A percentile compares a stretch with the other conserved stretches of the same genome.
Evolutionary conservation across 257 asterid genomes (phyloP).

Genomic region (Solanum virginianum): DNA sequence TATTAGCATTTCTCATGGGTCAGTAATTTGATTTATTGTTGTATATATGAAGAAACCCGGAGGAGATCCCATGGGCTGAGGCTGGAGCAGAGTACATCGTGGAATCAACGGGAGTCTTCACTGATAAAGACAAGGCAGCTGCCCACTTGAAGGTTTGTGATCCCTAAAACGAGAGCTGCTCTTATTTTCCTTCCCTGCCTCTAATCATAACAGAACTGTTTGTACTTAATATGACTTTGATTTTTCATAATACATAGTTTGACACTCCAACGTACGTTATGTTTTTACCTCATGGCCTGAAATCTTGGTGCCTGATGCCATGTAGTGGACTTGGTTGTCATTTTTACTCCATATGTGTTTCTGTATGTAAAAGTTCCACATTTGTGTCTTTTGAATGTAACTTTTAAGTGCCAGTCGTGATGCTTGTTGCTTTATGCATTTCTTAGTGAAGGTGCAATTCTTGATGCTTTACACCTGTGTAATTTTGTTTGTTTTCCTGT

Average conservation of each 20-base stretch:
- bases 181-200: neutral
- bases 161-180: neutral
- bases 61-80: constrained; percentile 85
- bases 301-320: neutral
- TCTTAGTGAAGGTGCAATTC: neutral
- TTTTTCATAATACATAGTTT: neutral
- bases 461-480: neutral
- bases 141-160: constrained; percentile 62
- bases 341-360: neutral
- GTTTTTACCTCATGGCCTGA: neutral
- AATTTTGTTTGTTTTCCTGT: neutral
- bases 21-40: neutral
- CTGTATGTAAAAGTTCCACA: neutral
- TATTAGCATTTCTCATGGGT: neutral
- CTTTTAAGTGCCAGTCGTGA: neutral
- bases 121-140: constrained; percentile 79
- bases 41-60: constrained; percentile 48
- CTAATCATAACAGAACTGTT: neutral
- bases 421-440: neutral
- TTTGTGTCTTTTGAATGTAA: neutral
- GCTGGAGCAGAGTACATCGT: constrained; percentile 79
- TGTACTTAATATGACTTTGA: neutral
- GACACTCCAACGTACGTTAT: neutral
- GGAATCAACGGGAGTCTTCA: constrained; percentile 79
- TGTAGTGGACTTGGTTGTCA: neutral